Evolutionary conservation across 768 basidiomycete genomes (phyloP), one percentile per base, ranked within the genome.

Genomic region (Psilocybe azurescens): DNA sequence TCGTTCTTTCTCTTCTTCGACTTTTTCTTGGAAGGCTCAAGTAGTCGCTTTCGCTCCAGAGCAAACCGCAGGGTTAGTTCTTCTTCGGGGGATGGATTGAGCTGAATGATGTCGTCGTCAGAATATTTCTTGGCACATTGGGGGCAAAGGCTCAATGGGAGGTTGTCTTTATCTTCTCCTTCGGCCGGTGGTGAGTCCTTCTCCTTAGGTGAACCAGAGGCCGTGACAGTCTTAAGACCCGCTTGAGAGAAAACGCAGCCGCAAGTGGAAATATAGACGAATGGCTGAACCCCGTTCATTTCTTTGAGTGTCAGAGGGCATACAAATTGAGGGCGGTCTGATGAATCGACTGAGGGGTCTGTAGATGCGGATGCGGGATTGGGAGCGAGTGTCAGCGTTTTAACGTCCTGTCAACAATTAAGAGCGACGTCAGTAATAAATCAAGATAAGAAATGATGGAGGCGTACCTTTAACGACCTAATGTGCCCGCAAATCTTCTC

Each of bases 271-370:
- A 98, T 75, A 71, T 95, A 97, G 56, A 95, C 88, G 73, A 99
- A 99, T 0, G 95, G 94, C 56, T 91, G 85, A 3, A 75, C 72
- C 13, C 97, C 97, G 67, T 94, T 95, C 95, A 98, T 98, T 77
- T 97, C 97, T 74, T 94, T 94, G 65, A 93, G 78, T 1, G 90
- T 94, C 55, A 99, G 82, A 0, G 97, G 94, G 78, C 97, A 99
- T 59, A 95, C 87, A 69, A 95, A 99, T 56, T 83, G 85, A 2
- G 91, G 81, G 2, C 73, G 81, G 56, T 83, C 87, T 29, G 74
- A 57, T 11, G 69, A 62, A 47, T 81, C 80, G 16, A 63, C 66
- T 5, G 63, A 71, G 6, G 79, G 70, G 11, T 79, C 69, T 11
- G 82, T 72, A 4, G 83, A 70, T 2, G 77, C 65, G 2, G 84